Evolutionary conservation across 345 rosid species (phyloP).

Genomic region (Balakata baccata): DNA sequence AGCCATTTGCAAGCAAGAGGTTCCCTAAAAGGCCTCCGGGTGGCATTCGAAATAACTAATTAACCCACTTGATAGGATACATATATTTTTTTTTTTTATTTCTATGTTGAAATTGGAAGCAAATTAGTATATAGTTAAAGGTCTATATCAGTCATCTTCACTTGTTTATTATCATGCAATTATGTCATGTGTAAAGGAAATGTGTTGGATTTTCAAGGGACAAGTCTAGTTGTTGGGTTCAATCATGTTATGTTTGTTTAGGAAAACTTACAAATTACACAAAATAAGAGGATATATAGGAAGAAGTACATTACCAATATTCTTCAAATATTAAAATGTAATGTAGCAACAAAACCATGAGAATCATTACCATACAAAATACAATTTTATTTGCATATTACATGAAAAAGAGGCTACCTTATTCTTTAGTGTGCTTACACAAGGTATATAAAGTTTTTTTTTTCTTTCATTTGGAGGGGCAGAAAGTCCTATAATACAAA

Average conservation of each 20-base stretch:
- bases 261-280: not conserved
- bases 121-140: conserved; percentile 19
- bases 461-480: no score
- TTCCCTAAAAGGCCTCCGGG: no score
- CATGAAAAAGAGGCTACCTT: no score
- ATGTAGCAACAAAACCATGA: not conserved
- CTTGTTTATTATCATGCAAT: not conserved
- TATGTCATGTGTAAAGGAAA: not conserved
- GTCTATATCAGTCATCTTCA: conserved; percentile 21
- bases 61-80: no score
- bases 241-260: not conserved
- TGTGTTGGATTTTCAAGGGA: not conserved
- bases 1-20: no score
- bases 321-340: not conserved
- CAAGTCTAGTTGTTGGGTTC: not conserved
- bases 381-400: no score
- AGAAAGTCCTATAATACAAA: no score
- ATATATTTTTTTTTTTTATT: no score
- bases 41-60: no score
- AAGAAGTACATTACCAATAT: not conserved
- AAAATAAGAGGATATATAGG: not conserved
- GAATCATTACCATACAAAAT: not conserved
- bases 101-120: not conserved
- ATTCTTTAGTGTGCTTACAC: no score
- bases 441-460: no score